Conservation (phyloP, 495 filamentous ascomycete genomes). For the Tuber melanosporum region DNA sequence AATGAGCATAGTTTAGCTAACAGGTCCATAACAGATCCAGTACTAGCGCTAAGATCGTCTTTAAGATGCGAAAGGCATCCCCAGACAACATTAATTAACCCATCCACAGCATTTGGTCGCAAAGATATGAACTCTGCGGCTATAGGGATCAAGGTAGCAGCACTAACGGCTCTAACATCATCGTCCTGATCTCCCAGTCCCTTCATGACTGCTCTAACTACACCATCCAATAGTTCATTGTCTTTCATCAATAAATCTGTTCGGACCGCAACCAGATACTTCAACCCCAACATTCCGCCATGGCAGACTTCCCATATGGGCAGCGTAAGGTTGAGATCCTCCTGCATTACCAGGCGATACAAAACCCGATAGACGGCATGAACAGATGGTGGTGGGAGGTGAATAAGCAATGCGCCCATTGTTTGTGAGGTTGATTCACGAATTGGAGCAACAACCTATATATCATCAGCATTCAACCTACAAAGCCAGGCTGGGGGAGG, state of each 20-base stretch:
- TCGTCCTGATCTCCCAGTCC: constrained; percentile 86
- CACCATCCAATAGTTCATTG: constrained; percentile 78
- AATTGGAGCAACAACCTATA: constrained; percentile 73
- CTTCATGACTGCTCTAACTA: constrained; percentile 87
- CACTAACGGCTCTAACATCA: constrained; percentile 93
- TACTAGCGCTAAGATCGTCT: constrained; percentile 94
- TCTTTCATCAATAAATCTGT: constrained; percentile 84
- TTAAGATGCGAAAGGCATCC: constrained; percentile 90
- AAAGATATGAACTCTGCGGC: constrained; percentile 85
- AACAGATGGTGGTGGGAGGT: constrained; percentile 68
- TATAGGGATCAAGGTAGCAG: constrained; percentile 90
- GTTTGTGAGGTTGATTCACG: constrained; percentile 96
- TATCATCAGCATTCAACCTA: constrained; percentile 18
- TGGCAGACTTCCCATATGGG: constrained; percentile 92
- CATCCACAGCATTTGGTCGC: constrained; percentile 65
- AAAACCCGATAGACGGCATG: constrained; percentile 72
- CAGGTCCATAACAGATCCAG: constrained; percentile 95
- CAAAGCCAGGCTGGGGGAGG: neutral
- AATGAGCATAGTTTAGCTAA: constrained; percentile 93
- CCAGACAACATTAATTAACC: constrained; percentile 91
- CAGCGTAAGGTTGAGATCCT: constrained; percentile 61
- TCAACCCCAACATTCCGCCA: constrained; percentile 91
- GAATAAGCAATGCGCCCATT: constrained; percentile 76
- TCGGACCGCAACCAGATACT: constrained; percentile 89
- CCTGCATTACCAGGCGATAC: constrained; percentile 85